phyloP scores from a whole-genome alignment of 345 rosid genomes.

The Eucalyptus cloeziana region DNA sequence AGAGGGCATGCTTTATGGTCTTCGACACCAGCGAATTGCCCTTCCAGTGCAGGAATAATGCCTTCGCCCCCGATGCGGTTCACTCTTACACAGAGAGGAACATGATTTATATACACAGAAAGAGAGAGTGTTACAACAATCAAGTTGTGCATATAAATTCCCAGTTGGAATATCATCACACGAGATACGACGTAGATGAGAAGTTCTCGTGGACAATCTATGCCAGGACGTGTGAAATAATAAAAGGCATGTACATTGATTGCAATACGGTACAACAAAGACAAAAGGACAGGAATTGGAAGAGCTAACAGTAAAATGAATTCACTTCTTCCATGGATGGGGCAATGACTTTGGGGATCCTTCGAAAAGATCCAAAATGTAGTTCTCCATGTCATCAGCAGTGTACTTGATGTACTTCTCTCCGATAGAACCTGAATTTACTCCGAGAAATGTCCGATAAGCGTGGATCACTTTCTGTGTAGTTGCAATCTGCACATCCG shows the following conservation, averaged over 20 bases:
- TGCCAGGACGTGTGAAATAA: neutral
- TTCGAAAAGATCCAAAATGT: conserved; percentile 53
- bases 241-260: neutral
- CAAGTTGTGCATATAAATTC: neutral
- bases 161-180: neutral
- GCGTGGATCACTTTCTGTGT: conserved; percentile 61
- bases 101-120: neutral
- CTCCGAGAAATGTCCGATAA: conserved; percentile 52
- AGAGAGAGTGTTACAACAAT: neutral
- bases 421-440: conserved; percentile 11
- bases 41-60: neutral
- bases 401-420: conserved; percentile 51
- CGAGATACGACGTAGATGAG: neutral
- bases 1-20: neutral
- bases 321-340: conserved; percentile 37
- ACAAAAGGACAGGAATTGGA: neutral
- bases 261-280: neutral
- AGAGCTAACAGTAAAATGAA: neutral
- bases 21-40: neutral
- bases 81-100: neutral
- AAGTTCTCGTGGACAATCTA: neutral
- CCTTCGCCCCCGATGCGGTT: neutral
- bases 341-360: conserved; percentile 30
- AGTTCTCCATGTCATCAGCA: conserved; percentile 40
- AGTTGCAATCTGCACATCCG: conserved; percentile 51